Evolutionary conservation across 208 protist genomes (phyloP).

Genomic region (Crithidia fasciculata): DNA sequence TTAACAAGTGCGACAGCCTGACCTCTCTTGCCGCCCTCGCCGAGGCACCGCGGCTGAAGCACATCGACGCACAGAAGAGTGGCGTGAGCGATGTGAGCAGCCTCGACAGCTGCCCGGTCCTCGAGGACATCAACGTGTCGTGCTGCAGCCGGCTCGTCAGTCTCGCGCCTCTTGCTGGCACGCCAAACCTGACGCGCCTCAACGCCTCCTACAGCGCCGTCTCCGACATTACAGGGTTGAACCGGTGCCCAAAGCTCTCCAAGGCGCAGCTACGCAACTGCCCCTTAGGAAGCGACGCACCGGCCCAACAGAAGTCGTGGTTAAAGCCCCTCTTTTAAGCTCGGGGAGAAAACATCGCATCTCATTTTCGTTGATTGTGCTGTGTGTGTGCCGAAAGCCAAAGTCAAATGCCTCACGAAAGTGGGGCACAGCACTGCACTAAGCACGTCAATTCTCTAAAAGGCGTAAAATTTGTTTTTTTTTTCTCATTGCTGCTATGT

Average conservation of each 20-base stretch:
- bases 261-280: constrained; percentile 5
- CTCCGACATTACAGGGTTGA: background rate
- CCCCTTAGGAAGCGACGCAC: background rate
- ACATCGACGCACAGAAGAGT: constrained; percentile 12
- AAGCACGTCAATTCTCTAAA: too few relatives aligned
- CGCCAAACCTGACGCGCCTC: constrained; percentile 3
- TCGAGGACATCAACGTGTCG: constrained; percentile 7
- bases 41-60: constrained; percentile 1
- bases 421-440: too few relatives aligned
- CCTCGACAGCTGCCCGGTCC: background rate
- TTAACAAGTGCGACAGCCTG: constrained; percentile 5
- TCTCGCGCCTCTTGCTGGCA: constrained; percentile 3
- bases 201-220: constrained; percentile 10
- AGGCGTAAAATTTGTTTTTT: too few relatives aligned
- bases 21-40: background rate
- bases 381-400: too few relatives aligned
- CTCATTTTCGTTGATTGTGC: too few relatives aligned
- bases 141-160: constrained; percentile 2
- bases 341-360: too few relatives aligned
- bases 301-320: background rate
- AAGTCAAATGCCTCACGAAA: too few relatives aligned
- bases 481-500: too few relatives aligned
- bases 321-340: background rate
- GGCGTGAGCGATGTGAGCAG: constrained; percentile 10
- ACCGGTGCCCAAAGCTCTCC: background rate